These are phyloP conservation scores for Annulohypoxylon nitens DNA, from an alignment of 495 filamentous ascomycete species.

Conservation along the genomic window DNA sequence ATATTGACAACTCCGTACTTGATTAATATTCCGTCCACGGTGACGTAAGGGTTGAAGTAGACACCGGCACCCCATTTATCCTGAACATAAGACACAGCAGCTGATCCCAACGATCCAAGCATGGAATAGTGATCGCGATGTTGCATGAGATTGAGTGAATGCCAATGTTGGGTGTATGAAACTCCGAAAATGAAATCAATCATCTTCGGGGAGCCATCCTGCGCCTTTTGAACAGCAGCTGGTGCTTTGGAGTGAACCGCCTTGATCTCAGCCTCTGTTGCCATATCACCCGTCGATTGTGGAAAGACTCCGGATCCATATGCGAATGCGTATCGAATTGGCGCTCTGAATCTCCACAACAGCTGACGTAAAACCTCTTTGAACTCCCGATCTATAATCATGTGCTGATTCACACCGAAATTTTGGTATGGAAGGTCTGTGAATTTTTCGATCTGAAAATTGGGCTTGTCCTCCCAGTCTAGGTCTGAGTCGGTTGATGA, in stretches of 20 bases:
- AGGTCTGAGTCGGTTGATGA: constrained; percentile 43
- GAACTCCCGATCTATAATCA: constrained; percentile 92
- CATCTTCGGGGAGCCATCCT: constrained; percentile 91
- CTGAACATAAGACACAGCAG: constrained; percentile 83
- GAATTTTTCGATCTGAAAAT: constrained; percentile 81
- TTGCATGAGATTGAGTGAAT: constrained; percentile 87
- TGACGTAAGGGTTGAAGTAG: constrained; percentile 97
- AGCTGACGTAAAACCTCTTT: constrained; percentile 90
- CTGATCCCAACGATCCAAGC: constrained; percentile 86
- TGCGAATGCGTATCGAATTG: constrained; percentile 94
- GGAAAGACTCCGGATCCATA: constrained; percentile 98
- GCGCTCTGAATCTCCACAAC: constrained; percentile 91
- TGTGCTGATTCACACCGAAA: constrained; percentile 96
- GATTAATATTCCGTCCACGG: constrained; percentile 94
- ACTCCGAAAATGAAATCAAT: constrained; percentile 99
- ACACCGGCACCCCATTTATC: constrained; percentile 92
- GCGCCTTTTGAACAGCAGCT: constrained; percentile 79
- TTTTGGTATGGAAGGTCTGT: constrained; percentile 87
- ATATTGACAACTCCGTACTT: constrained; percentile 98
- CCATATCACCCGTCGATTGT: constrained; percentile 70
- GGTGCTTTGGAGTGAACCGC: constrained; percentile 81
- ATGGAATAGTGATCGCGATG: constrained; percentile 94
- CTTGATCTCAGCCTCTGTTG: constrained; percentile 65
- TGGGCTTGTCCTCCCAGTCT: constrained; percentile 84
- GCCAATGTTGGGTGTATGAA: constrained; percentile 95